phyloP scores from a whole-genome alignment of 2,329 filamentous ascomycete genomes.

The Ophiosphaerella korrae region DNA sequence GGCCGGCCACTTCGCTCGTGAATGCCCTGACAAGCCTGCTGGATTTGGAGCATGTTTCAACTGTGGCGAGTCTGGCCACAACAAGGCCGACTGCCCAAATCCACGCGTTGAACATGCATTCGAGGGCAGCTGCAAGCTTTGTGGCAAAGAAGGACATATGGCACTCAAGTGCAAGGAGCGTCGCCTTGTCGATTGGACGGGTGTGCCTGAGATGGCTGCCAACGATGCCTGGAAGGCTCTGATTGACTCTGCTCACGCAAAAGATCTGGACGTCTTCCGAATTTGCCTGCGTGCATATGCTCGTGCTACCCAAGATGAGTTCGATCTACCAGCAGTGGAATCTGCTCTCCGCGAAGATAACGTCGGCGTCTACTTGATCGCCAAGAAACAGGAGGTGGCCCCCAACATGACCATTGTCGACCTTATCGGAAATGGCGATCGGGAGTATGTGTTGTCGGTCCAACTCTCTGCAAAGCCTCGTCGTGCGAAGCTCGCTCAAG shows the following conservation, averaged over 20 bases:
- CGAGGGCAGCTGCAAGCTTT: conserved; percentile 65
- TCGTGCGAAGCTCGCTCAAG: conserved; percentile 55
- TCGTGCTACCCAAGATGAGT: conserved; percentile 44
- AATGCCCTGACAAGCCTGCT: conserved; percentile 53
- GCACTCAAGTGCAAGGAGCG: conserved; percentile 55
- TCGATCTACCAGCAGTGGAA: conserved; percentile 57
- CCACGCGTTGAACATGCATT: conserved; percentile 58
- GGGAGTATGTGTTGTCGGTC: conserved; percentile 68
- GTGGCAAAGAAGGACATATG: conserved; percentile 56
- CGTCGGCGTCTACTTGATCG: conserved; percentile 59
- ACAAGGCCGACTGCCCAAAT: conserved; percentile 66
- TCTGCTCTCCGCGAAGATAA: conserved; percentile 55
- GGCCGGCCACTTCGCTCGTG: conserved; percentile 54
- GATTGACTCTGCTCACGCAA: conserved; percentile 54
- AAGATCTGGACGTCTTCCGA: conserved; percentile 58
- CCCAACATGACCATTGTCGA: conserved; percentile 57
- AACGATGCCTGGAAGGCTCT: conserved; percentile 58
- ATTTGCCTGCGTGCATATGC: conserved; percentile 55
- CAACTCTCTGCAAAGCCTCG: conserved; percentile 65
- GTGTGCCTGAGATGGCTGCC: conserved; percentile 54
- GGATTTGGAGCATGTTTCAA: conserved; percentile 62
- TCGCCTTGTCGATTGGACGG: conserved; percentile 40
- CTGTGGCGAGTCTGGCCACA: conserved; percentile 65
- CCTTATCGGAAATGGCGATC: conserved; percentile 62
- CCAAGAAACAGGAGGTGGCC: conserved; percentile 51